These are phyloP conservation scores for Ustilago shanxiensis DNA, from an alignment of 1,284 basidiomycete species.

Conservation along the genomic window DNA sequence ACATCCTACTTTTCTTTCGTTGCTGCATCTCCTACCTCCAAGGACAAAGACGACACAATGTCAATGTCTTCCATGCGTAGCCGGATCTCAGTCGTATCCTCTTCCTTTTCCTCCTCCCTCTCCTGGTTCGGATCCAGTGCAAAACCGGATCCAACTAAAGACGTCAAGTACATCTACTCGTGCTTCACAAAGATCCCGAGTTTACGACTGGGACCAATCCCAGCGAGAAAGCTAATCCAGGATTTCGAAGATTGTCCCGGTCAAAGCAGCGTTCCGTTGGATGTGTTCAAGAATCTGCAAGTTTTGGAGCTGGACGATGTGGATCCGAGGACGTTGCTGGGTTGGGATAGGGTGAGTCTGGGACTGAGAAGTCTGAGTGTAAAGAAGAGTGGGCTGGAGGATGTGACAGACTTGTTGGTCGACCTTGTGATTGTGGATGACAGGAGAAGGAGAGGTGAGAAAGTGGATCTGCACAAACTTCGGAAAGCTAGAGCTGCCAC, in stretches of 20 bases:
- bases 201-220: conserved; percentile 72
- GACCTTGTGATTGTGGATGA: conserved; percentile 81
- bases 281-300: conserved; percentile 85
- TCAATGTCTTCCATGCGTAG: conserved; percentile 83
- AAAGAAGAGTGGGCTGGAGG: conserved; percentile 82
- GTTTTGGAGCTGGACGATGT: conserved; percentile 81
- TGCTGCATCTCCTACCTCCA: conserved; percentile 26
- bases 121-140: conserved; percentile 41
- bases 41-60: conserved; percentile 74
- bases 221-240: conserved; percentile 76
- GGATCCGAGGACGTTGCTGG: conserved; percentile 84
- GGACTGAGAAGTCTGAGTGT: conserved; percentile 81
- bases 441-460: conserved; percentile 38
- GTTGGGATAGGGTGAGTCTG: conserved; percentile 84
- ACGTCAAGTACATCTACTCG: conserved; percentile 87
- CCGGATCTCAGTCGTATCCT: conserved; percentile 81
- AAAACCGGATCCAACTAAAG: conserved; percentile 74
- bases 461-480: conserved; percentile 16
- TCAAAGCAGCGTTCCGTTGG: conserved; percentile 82
- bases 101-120: conserved; percentile 72
- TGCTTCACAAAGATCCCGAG: conserved; percentile 88
- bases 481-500: neutral
- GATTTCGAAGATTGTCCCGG: conserved; percentile 81
- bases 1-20: conserved; percentile 73
- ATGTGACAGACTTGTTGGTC: conserved; percentile 83